These are phyloP conservation scores for Xylariaceae sp. DNA, from an alignment of 2,329 filamentous ascomycete genomes.

Conservation along the genomic window DNA sequence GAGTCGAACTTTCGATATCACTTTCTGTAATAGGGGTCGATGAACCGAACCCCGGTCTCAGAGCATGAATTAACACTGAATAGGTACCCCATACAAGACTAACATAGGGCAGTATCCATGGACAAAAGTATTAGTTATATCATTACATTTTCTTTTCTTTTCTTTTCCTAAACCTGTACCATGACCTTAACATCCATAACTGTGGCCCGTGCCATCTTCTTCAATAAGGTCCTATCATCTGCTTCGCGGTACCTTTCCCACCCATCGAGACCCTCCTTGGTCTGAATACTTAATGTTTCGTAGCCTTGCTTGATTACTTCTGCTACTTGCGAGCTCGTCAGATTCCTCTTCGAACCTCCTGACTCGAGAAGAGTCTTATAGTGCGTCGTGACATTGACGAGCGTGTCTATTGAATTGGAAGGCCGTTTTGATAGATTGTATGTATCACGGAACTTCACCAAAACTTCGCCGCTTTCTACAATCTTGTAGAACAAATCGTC, in stretches of 20 bases:
- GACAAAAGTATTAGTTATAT: slow-evolving; percentile 7
- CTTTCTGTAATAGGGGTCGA: too few species aligned
- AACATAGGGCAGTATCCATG: not conserved
- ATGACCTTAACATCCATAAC: slow-evolving; percentile 57
- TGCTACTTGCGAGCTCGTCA: slow-evolving; percentile 79
- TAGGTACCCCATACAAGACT: too few species aligned
- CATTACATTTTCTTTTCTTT: not conserved
- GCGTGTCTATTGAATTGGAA: slow-evolving; percentile 72
- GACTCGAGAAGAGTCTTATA: slow-evolving; percentile 71
- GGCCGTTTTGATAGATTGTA: slow-evolving; percentile 57
- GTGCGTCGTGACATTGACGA: slow-evolving; percentile 77
- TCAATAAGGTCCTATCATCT: slow-evolving; percentile 76
- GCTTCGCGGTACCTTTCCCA: slow-evolving; percentile 86
- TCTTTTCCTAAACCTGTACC: slow-evolving; percentile 37
- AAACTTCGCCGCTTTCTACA: slow-evolving; percentile 80
- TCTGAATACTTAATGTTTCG: slow-evolving; percentile 86
- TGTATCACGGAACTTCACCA: slow-evolving; percentile 74
- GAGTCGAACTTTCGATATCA: too few species aligned
- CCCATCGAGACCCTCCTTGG: slow-evolving; percentile 76
- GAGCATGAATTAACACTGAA: too few species aligned
- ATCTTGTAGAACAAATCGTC: slow-evolving; percentile 99
- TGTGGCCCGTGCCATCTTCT: slow-evolving; percentile 76
- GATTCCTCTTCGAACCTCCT: slow-evolving; percentile 37
- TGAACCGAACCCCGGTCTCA: too few species aligned
- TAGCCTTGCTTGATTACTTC: slow-evolving; percentile 95